Percentiles rank a stretch among this genome's conserved stretches.
phyloP scores from a whole-genome alignment of 2,329 filamentous ascomycete species.

The Mycosphaerella sp. region DNA sequence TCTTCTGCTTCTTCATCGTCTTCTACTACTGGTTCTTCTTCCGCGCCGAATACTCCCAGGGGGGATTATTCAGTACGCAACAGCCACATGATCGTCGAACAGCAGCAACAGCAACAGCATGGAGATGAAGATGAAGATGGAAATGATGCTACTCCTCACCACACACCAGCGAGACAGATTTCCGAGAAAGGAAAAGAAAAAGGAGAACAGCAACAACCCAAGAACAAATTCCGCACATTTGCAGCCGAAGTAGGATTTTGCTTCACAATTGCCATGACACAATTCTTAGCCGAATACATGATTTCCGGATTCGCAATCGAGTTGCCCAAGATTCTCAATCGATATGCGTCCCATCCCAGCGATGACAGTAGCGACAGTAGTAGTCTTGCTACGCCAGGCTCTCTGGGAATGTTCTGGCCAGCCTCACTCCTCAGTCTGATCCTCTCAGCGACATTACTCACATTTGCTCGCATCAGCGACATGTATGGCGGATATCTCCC shows the following conservation, averaged over 20 bases:
- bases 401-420: constrained; percentile 34
- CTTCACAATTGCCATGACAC: constrained; percentile 35
- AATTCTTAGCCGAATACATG: constrained; percentile 35
- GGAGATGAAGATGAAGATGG: neutral
- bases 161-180: too few species aligned
- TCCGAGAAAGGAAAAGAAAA: too few species aligned
- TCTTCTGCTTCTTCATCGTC: too few species aligned
- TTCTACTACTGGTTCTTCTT: too few species aligned
- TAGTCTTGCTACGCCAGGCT: constrained; percentile 2
- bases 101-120: neutral
- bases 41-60: constrained; percentile 1
- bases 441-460: constrained; percentile 31
- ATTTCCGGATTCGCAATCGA: constrained; percentile 36
- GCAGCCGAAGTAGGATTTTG: constrained; percentile 32
- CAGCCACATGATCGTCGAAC: too few species aligned
- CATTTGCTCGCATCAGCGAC: constrained; percentile 33
- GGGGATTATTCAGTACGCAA: neutral
- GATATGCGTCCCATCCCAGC: constrained; percentile 3
- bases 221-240: constrained; percentile 28
- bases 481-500: constrained; percentile 34
- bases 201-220: constrained; percentile 3
- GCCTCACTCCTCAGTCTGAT: constrained; percentile 33
- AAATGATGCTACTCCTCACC: neutral
- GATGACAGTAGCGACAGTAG: neutral
- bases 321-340: constrained; percentile 28